These are phyloP conservation scores for Fomitopsis schrenkii DNA, from an alignment of 1,284 basidiomycete genomes.

Conservation along the genomic window DNA sequence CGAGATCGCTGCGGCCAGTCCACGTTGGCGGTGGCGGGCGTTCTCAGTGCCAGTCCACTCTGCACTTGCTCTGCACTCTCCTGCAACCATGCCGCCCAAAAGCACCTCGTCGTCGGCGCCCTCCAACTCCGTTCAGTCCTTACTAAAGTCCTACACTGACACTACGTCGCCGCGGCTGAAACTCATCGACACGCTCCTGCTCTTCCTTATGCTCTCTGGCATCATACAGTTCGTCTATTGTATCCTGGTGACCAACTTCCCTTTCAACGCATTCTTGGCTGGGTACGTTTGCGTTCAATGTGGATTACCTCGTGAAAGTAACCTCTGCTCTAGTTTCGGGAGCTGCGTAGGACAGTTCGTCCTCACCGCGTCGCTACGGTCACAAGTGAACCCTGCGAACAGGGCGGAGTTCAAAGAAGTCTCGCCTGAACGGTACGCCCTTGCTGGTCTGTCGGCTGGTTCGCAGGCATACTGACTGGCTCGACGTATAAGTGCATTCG, in stretches of 20 bases:
- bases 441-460: not conserved
- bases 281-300: conserved; percentile 57
- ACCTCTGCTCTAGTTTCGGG: conserved; percentile 61
- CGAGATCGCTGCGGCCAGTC: conserved; percentile 7
- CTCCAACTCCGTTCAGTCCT: conserved; percentile 46
- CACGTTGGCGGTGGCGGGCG: conserved; percentile 16
- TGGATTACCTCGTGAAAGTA: not conserved
- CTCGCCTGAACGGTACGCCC: conserved; percentile 86
- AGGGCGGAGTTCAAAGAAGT: conserved; percentile 80
- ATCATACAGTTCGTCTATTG: conserved; percentile 92
- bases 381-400: conserved; percentile 90
- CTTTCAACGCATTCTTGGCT: conserved; percentile 95
- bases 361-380: conserved; percentile 85
- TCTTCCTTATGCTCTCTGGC: conserved; percentile 91
- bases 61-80: not conserved
- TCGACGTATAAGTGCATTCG: conserved; percentile 77
- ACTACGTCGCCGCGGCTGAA: conserved; percentile 84
- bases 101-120: conserved; percentile 23
- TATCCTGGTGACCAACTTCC: conserved; percentile 87
- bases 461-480: not conserved
- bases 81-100: conserved; percentile 27
- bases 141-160: conserved; percentile 76
- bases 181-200: conserved; percentile 89
- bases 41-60: not conserved
- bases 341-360: conserved; percentile 98